Evolutionary conservation across 2,329 filamentous ascomycete genomes (phyloP), one percentile per base, ranked within the genome.

Genomic region (Dothideomycetes sp.): DNA sequence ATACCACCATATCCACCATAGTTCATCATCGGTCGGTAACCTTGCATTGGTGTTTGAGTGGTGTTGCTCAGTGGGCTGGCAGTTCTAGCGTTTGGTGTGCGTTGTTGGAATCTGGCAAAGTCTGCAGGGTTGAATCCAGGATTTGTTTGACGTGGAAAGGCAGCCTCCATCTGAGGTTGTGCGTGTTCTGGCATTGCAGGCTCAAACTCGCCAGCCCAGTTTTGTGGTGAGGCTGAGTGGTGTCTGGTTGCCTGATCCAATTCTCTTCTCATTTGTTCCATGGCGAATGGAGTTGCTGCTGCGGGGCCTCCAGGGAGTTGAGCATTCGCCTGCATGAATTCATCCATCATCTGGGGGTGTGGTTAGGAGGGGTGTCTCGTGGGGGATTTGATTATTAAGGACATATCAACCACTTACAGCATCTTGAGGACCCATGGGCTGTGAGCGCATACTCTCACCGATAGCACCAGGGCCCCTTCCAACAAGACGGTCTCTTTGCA

Each of bases 401-500:
- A n/a, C n/a, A n/a, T n/a, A n/a, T n/a, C n/a, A n/a, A n/a, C n/a
- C n/a, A 22, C 48, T 18, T 47, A 75, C 83, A 71, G 83, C 77
- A 58, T 93, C 85, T 51, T 87, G 84, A 35, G 77, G 77, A 52
- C 76, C 77, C 57, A 78, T 76, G 42, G 72, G 73, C 50, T 75
- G 73, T 58, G 76, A 88, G 47, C 86, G 75, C 69, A 94, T 88
- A 53, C 83, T 77, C 57, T 84, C 81, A 53, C 84, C 72, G 54
- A 81, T 68, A 5, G 75, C 79, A 32, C 74, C 77, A 0, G 84
- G 81, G 1, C 78, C 79, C 49, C 81, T 71, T 46, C 84, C 85
- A 44, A 84, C 79, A 45, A 96, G 70, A 44, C 91, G 78, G 62
- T 98, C 91, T 54, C 88, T 75, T 65, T 96, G 91, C 42, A 96